These are phyloP conservation scores for Puccinia polysora DNA, from an alignment of 1,284 basidiomycete species.

Conservation along the genomic window DNA sequence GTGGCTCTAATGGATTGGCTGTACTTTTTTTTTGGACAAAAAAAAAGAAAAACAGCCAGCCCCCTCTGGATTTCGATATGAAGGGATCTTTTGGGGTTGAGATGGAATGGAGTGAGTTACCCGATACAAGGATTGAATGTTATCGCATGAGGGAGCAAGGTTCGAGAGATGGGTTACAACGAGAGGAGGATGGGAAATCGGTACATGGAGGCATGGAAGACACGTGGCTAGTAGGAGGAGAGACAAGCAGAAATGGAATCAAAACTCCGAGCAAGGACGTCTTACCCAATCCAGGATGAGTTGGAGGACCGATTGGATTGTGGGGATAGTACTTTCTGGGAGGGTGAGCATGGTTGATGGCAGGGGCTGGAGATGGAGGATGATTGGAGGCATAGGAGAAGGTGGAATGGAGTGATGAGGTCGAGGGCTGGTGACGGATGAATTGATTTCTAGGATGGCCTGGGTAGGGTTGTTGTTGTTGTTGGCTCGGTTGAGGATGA, in stretches of 20 bases:
- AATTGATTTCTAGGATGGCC: background rate
- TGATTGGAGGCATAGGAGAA: background rate
- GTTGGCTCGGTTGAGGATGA: background rate
- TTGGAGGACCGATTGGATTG: constrained; percentile 12
- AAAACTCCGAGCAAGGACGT: background rate
- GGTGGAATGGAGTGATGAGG: constrained; percentile 17
- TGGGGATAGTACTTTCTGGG: background rate
- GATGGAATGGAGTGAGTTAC: too few relatives aligned
- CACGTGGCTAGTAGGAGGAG: too few relatives aligned
- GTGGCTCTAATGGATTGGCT: too few relatives aligned
- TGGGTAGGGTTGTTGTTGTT: background rate
- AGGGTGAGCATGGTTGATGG: background rate
- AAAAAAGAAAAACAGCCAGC: too few relatives aligned
- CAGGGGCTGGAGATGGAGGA: background rate
- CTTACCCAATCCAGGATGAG: constrained; percentile 23
- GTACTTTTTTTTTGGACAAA: too few relatives aligned
- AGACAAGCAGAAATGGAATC: background rate
- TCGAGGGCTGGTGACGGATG: constrained; percentile 5
- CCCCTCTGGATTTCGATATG: too few relatives aligned
- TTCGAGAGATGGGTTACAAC: too few relatives aligned
- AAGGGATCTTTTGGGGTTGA: too few relatives aligned
- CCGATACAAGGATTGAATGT: too few relatives aligned
- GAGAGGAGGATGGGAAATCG: too few relatives aligned
- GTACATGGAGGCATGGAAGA: too few relatives aligned
- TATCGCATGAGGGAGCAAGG: too few relatives aligned